phyloP scores from a whole-genome alignment of 2,329 filamentous ascomycete species.

The Microdochium nivale region DNA sequence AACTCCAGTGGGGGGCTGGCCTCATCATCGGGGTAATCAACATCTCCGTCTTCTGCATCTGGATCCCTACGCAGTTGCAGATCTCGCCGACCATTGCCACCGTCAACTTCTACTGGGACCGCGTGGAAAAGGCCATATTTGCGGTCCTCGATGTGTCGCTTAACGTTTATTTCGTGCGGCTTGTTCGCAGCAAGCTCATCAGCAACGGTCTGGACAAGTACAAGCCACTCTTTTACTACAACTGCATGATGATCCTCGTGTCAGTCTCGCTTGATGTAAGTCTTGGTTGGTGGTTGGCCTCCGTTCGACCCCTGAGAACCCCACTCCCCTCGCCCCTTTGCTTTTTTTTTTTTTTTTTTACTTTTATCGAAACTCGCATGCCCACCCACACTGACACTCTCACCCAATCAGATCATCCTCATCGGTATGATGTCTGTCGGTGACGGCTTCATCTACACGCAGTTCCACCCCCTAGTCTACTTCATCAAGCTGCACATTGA shows the following conservation, averaged over 20 bases:
- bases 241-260: slow-evolving; percentile 28
- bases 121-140: slow-evolving; percentile 32
- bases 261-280: slow-evolving; percentile 32
- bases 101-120: slow-evolving; percentile 35
- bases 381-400: no score
- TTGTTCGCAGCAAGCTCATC: slow-evolving; percentile 28
- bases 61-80: slow-evolving; percentile 32
- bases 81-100: slow-evolving; percentile 20
- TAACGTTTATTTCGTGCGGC: slow-evolving; percentile 32
- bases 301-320: no score
- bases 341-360: no score
- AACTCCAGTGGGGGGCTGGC: slow-evolving; percentile 27
- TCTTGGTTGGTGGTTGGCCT: neutral
- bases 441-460: slow-evolving; percentile 31
- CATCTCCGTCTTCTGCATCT: slow-evolving; percentile 34
- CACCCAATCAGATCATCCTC: slow-evolving; percentile 7
- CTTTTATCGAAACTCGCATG: no score
- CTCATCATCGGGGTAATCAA: slow-evolving; percentile 29
- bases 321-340: no score
- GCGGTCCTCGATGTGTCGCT: slow-evolving; percentile 29
- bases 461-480: slow-evolving; percentile 34
- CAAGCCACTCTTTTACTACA: slow-evolving; percentile 29
- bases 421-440: slow-evolving; percentile 29
- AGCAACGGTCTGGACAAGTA: slow-evolving; percentile 32
- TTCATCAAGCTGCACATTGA: slow-evolving; percentile 36